phyloP scores from a whole-genome alignment of 2,329 filamentous ascomycete species.

The Exophiala viscosa region DNA sequence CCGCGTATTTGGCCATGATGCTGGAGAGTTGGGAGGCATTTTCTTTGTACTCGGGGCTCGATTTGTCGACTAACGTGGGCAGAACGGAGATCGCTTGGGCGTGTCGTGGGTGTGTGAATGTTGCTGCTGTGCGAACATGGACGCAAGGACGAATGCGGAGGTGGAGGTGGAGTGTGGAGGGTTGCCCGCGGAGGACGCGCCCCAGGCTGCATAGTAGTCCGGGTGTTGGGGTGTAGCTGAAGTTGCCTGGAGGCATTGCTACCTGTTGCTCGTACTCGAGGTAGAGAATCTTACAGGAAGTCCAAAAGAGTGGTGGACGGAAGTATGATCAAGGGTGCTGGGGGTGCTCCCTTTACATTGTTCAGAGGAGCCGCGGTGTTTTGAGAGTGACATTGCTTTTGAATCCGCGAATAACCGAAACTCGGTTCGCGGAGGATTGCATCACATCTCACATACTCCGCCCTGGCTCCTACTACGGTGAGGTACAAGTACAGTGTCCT shows the following conservation, averaged over 20 bases:
- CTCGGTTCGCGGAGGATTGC: too few species aligned
- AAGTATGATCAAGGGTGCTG: too few species aligned
- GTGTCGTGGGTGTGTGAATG: constrained; percentile 76
- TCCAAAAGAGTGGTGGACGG: too few species aligned
- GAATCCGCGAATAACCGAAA: too few species aligned
- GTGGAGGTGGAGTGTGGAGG: constrained; percentile 4
- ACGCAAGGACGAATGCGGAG: neutral
- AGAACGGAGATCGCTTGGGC: constrained; percentile 78
- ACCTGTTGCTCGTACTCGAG: too few species aligned
- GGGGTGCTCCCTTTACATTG: too few species aligned
- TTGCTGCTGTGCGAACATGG: constrained; percentile 55
- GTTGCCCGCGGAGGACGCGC: constrained; percentile 15
- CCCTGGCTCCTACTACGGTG: too few species aligned
- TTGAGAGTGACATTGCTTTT: too few species aligned
- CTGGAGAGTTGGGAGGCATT: constrained; percentile 76
- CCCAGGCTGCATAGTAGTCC: constrained; percentile 16
- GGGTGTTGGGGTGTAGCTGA: constrained; percentile 11
- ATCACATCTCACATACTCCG: too few species aligned
- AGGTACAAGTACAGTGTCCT: too few species aligned
- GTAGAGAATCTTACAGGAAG: too few species aligned
- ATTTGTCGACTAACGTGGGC: constrained; percentile 70
- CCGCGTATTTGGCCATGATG: constrained; percentile 64
- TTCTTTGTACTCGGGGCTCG: constrained; percentile 73
- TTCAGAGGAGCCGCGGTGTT: too few species aligned
- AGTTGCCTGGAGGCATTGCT: constrained; percentile 7